phyloP scores from a whole-genome alignment of 495 filamentous ascomycete species.

The Bathelium albidoporum region DNA sequence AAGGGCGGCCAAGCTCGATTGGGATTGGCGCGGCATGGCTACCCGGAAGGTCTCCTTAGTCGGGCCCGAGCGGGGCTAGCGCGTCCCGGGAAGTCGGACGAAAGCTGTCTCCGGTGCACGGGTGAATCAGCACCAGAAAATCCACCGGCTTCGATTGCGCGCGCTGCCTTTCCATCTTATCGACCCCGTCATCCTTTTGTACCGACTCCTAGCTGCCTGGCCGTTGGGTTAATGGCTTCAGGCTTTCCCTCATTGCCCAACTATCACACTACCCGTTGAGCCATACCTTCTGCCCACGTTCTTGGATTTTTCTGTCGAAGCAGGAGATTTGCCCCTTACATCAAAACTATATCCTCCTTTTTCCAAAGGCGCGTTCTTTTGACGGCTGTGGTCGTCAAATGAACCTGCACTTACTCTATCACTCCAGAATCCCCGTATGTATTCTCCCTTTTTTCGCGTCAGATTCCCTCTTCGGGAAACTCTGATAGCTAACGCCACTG shows the following conservation, averaged over 20 bases:
- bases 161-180: neutral
- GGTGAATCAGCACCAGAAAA: constrained; percentile 2
- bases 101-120: neutral
- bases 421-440: constrained; percentile 42
- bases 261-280: too few relatives aligned
- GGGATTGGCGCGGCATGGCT: neutral
- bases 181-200: neutral
- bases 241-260: neutral
- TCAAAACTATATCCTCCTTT: neutral
- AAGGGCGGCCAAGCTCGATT: neutral
- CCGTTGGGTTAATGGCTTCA: neutral
- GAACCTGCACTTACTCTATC: constrained; percentile 48
- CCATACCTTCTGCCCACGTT: neutral
- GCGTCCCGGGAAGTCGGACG: neutral
- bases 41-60: neutral
- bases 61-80: neutral
- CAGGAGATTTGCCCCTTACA: neutral
- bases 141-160: neutral
- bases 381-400: constrained; percentile 50
- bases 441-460: too few relatives aligned
- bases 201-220: neutral
- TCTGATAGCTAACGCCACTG: neutral
- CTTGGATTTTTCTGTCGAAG: neutral
- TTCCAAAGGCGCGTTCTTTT: constrained; percentile 50
- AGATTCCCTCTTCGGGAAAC: neutral